Percentiles rank a stretch among this genome's conserved stretches.
Conservation (phyloP, 208 protist species). For the Leishmania arabica region DNA sequence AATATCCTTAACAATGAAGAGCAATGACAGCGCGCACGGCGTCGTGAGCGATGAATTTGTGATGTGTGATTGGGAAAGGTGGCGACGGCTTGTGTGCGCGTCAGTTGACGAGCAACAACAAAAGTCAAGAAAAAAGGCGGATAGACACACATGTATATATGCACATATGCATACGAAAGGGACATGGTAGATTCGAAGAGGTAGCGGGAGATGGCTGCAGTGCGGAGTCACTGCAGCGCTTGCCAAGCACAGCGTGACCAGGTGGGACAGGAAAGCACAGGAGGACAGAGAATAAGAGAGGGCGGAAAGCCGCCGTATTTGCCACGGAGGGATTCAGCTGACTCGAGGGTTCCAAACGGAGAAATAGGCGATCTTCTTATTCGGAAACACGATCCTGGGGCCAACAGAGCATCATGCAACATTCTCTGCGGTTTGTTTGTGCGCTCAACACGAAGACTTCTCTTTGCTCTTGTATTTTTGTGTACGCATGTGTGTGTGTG, state of each 20-base stretch:
- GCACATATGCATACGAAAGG: background rate
- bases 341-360: background rate
- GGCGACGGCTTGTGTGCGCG: background rate
- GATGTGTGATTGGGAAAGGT: background rate
- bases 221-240: background rate
- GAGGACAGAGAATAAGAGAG: background rate
- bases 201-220: background rate
- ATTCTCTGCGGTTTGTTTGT: background rate
- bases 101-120: background rate
- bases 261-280: background rate
- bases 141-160: background rate
- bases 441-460: background rate
- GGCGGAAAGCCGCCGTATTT: background rate
- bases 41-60: background rate
- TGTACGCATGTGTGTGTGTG: background rate
- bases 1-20: background rate
- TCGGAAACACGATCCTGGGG: background rate
- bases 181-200: background rate
- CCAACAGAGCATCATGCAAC: background rate
- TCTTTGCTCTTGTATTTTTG: background rate
- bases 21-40: background rate
- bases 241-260: background rate
- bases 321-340: background rate
- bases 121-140: background rate
- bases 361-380: background rate